phyloP scores from a whole-genome alignment of 1,284 basidiomycete species.

The Tremellales sp. region DNA sequence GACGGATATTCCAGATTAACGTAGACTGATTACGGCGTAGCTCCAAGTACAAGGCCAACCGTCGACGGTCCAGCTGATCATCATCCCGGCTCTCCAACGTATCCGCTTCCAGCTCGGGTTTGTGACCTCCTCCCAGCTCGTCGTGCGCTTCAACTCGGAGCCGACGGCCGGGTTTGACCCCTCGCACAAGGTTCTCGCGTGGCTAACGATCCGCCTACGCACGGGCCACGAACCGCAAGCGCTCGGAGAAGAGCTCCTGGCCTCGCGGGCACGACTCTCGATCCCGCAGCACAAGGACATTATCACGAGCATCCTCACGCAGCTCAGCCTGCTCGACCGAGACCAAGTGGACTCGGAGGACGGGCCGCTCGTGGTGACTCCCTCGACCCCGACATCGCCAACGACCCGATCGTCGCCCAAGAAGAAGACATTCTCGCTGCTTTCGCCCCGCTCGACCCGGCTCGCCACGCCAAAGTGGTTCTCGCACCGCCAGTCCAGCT shows the following conservation, averaged over 20 bases:
- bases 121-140: slow-evolving; percentile 25
- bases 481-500: slow-evolving; percentile 16
- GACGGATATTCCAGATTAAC: background rate
- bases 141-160: slow-evolving; percentile 19
- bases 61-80: slow-evolving; percentile 7
- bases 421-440: slow-evolving; percentile 1
- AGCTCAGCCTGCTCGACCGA: no score
- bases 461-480: slow-evolving; percentile 21
- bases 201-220: slow-evolving; percentile 25
- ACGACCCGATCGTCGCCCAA: background rate
- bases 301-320: no score
- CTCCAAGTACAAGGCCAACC: slow-evolving; percentile 23
- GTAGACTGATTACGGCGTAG: background rate
- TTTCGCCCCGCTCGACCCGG: slow-evolving; percentile 8
- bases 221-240: slow-evolving; percentile 12
- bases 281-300: no score
- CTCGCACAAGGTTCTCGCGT: slow-evolving; percentile 16
- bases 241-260: slow-evolving; percentile 13
- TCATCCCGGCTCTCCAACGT: slow-evolving; percentile 25
- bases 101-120: slow-evolving; percentile 35
- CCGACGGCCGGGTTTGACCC: background rate
- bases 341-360: no score
- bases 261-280: slow-evolving; percentile 10
- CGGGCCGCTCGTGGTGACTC: no score
- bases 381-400: background rate